These are phyloP conservation scores for Lumnitzera littorea DNA, from an alignment of 345 rosid genomes.

Conservation along the genomic window DNA sequence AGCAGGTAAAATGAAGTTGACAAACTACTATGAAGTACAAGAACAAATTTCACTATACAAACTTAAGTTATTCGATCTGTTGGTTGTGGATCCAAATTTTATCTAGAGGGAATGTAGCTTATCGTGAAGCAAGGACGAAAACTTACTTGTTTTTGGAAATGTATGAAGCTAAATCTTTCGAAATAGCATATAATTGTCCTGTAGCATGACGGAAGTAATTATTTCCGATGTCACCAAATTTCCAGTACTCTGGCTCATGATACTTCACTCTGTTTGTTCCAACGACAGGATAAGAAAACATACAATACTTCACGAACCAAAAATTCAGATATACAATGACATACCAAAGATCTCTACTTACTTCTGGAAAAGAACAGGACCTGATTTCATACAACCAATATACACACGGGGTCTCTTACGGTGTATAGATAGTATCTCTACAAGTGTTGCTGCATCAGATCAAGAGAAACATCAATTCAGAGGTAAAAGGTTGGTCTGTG, in stretches of 20 bases:
- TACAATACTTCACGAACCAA: neutral
- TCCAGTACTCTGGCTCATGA: slow-evolving; percentile 90
- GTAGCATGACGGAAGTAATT: slow-evolving; percentile 86
- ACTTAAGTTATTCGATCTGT: too few relatives aligned
- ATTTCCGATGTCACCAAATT: slow-evolving; percentile 72
- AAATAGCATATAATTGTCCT: slow-evolving; percentile 84
- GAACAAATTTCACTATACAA: too few relatives aligned
- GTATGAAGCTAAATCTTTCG: slow-evolving; percentile 74
- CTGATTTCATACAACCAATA: slow-evolving; percentile 95
- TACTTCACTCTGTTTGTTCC: slow-evolving; percentile 65
- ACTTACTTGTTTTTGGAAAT: slow-evolving; percentile 67
- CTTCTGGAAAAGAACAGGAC: slow-evolving; percentile 78
- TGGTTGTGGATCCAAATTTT: neutral
- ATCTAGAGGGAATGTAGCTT: neutral
- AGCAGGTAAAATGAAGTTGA: too few relatives aligned
- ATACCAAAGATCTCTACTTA: slow-evolving; percentile 22
- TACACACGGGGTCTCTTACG: slow-evolving; percentile 52
- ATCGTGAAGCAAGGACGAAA: neutral
- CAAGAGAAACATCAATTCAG: too few relatives aligned
- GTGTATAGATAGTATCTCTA: slow-evolving; percentile 38
- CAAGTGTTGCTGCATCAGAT: slow-evolving; percentile 48
- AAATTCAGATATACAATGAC: neutral
- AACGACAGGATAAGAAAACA: slow-evolving; percentile 3
- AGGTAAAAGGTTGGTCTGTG: too few relatives aligned
- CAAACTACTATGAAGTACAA: too few relatives aligned